Base-by-base conservation (phyloP, 495 filamentous ascomycete species). In the Chaetomium cochliodes region DNA sequence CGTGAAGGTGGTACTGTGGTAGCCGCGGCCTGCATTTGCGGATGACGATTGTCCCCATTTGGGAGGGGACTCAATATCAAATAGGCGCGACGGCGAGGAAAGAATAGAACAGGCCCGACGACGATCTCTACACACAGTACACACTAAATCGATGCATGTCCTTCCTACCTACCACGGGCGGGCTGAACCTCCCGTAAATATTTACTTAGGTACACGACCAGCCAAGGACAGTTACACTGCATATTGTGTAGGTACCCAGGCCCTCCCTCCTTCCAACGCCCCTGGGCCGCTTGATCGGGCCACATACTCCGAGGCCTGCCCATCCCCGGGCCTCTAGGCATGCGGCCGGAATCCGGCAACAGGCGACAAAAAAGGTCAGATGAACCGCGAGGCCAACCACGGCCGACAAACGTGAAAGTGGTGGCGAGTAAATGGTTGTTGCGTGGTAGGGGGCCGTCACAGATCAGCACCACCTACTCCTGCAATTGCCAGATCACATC, bases 21-120 rank as follows among this genome's bases (percentile, higher is more conserved):
- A 37, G 6, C 30, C 9, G 26, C 33, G 16, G 26, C n/a, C 4
- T 55, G 2, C 3, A 33, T 6, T 37, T 55, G 49, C 49, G 26
- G 49, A 26, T 12, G 49, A 52, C 8, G 47, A 4, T 22, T 16
- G 33, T 47, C 7, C 42, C 44, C 44, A n/a, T 47, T 20, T 6
- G n/a, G 44, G n/a, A 22, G 7, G 44, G 3, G 11, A 25, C 12
- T 26, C 23, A 52, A 52, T 23, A 52, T 18, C 49, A 52, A 6
- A 26, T n/a, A 52, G 8, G 28, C 28, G 28, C 28, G 23, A 26
- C 16, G 23, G 16, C 16, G 22, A 9, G 44, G n/a, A 22, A 52
- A 52, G 46, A 50, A 50, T 50, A 50, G 46, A 50, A 47, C 44
- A 47, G 15, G n/a, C n/a, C n/a, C n/a, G n/a, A 47, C 15, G n/a